Conservation (phyloP, 176 grass and related monocot species). For the Triticum timopheevii region DNA sequence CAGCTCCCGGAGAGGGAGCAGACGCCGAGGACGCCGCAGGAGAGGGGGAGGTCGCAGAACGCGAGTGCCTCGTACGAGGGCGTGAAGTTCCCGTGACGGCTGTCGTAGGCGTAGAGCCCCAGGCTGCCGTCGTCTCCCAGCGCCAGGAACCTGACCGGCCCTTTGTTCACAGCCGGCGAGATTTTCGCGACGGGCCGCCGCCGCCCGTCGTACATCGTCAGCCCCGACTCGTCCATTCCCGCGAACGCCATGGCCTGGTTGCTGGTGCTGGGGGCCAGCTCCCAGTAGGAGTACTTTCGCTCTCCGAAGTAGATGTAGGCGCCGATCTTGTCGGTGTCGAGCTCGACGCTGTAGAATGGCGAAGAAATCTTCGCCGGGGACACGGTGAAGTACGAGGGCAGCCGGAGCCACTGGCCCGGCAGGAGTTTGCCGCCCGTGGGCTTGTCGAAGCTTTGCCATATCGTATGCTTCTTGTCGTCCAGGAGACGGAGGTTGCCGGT, state of each 20-base stretch:
- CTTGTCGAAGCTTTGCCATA: constrained; percentile 60
- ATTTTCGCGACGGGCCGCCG: not conserved
- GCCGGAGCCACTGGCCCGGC: constrained; percentile 33
- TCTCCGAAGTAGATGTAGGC: constrained; percentile 51
- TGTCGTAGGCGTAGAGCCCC: constrained; percentile 23
- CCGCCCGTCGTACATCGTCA: constrained; percentile 22
- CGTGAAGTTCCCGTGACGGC: not conserved
- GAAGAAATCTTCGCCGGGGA: not conserved
- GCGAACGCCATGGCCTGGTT: constrained; percentile 32
- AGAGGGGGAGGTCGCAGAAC: constrained; percentile 41
- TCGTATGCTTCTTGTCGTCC: constrained; percentile 40
- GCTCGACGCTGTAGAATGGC: constrained; percentile 55
- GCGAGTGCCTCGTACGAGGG: constrained; percentile 34
- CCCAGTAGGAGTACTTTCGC: constrained; percentile 61
- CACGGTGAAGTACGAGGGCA: constrained; percentile 7
- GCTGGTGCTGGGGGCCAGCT: constrained; percentile 23
- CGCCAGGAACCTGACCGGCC: constrained; percentile 29
- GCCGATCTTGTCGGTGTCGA: constrained; percentile 45
- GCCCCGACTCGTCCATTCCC: constrained; percentile 21
- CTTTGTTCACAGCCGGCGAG: constrained; percentile 11
- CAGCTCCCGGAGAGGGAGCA: constrained; percentile 43
- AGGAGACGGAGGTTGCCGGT: constrained; percentile 56
- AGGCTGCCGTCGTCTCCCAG: constrained; percentile 38
- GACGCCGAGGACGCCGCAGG: constrained; percentile 26
- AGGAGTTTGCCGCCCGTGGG: constrained; percentile 52